These are phyloP conservation scores for Schizothecium vesticola DNA, from an alignment of 495 filamentous ascomycete species.

Conservation along the genomic window DNA sequence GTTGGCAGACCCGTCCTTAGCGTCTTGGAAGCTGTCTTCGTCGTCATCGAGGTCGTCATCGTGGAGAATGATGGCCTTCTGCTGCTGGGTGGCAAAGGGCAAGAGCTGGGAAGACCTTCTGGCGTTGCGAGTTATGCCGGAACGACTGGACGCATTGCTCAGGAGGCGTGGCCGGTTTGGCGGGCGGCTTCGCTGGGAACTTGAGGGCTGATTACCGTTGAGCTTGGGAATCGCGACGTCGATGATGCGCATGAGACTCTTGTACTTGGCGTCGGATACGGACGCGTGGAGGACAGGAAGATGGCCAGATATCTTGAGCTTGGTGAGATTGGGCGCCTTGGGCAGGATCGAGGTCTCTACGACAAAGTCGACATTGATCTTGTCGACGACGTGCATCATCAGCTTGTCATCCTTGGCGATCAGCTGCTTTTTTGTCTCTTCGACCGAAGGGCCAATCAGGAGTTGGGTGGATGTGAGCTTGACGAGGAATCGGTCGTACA, in stretches of 20 bases:
- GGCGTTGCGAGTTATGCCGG: constrained; percentile 22
- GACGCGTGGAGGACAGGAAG: constrained; percentile 87
- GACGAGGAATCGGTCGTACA: constrained; percentile 93
- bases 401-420: constrained; percentile 60
- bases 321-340: constrained; percentile 88
- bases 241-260: constrained; percentile 89
- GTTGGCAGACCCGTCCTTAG: constrained; percentile 52
- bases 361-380: constrained; percentile 93
- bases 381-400: constrained; percentile 85
- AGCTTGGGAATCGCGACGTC: constrained; percentile 91
- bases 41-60: constrained; percentile 71
- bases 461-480: constrained; percentile 92
- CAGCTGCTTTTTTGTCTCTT: constrained; percentile 82
- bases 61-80: constrained; percentile 70
- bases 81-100: constrained; percentile 49
- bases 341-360: constrained; percentile 90
- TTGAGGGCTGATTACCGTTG: constrained; percentile 45
- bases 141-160: constrained; percentile 36
- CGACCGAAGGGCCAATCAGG: constrained; percentile 89
- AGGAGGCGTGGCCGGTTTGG: constrained; percentile 52
- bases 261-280: constrained; percentile 92
- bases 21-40: constrained; percentile 57
- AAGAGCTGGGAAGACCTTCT: constrained; percentile 37
- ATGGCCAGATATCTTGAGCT: constrained; percentile 83
- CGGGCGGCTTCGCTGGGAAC: constrained; percentile 19